Conservation (phyloP, 208 protist species). For the Wallacemonas sp. region DNA sequence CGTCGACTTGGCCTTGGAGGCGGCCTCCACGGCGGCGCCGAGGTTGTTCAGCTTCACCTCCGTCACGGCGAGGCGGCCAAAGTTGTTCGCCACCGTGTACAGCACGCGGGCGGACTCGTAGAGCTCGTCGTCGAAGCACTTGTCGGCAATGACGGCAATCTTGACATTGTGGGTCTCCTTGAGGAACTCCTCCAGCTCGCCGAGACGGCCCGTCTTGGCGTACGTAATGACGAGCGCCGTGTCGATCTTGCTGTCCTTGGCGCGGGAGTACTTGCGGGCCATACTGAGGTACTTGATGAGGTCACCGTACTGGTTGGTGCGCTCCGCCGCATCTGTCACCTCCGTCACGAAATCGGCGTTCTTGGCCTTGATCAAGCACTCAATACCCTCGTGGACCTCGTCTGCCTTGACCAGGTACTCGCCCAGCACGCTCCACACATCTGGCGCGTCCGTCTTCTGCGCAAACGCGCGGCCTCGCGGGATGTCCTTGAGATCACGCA, state of each 20-base stretch:
- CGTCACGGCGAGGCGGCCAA: conserved; percentile 93
- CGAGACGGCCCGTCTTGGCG: conserved; percentile 96
- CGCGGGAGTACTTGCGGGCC: conserved; percentile 91
- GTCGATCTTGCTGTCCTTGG: conserved; percentile 96
- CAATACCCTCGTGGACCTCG: conserved; percentile 96
- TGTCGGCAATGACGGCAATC: conserved; percentile 96
- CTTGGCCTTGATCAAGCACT: conserved; percentile 98
- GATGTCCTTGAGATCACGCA: conserved; percentile 95
- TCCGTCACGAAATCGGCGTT: conserved; percentile 92
- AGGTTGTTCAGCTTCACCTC: conserved; percentile 96
- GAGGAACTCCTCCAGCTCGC: conserved; percentile 99
- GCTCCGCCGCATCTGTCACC: conserved; percentile 94
- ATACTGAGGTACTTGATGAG: conserved; percentile 99
- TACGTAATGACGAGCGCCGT: conserved; percentile 97
- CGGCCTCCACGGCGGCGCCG: conserved; percentile 97
- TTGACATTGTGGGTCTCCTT: conserved; percentile 96
- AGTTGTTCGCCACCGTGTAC: conserved; percentile 97
- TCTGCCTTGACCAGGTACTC: conserved; percentile 92
- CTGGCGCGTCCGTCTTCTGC: conserved; percentile 88
- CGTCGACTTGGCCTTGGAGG: conserved; percentile 97
- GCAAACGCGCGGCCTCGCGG: conserved; percentile 96
- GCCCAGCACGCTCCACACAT: conserved; percentile 96
- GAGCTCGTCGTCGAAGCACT: conserved; percentile 97
- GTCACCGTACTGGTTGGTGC: conserved; percentile 92
- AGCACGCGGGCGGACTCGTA: conserved; percentile 98